phyloP scores from a whole-genome alignment of 164 flowering plant species.

The Piper longum region DNA sequence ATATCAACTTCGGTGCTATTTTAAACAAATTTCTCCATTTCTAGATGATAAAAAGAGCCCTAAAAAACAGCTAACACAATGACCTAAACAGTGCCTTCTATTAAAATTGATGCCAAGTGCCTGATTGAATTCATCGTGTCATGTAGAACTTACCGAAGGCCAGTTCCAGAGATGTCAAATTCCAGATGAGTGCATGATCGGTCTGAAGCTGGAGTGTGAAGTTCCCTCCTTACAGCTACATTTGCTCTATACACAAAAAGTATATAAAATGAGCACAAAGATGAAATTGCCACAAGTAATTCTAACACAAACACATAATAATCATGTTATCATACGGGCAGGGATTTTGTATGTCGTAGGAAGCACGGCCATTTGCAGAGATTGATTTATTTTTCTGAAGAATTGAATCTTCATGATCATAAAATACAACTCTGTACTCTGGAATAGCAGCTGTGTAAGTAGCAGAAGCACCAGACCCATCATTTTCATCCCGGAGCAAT shows the following conservation, averaged over 20 bases:
- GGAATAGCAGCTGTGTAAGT: constrained; percentile 84
- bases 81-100: constrained; percentile 29
- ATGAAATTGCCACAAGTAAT: not conserved
- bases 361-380: constrained; percentile 62
- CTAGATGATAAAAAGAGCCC: constrained; percentile 27
- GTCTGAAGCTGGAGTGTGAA: constrained; percentile 75
- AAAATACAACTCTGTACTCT: constrained; percentile 75
- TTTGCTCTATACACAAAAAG: constrained; percentile 31
- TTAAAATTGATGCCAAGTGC: too few species aligned
- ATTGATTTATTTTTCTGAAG: constrained; percentile 30
- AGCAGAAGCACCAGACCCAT: constrained; percentile 44
- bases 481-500: constrained; percentile 75
- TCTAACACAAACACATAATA: not conserved
- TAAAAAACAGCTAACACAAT: constrained; percentile 60
- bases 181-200: constrained; percentile 96
- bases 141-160: constrained; percentile 52
- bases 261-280: not conserved
- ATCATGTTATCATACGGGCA: constrained; percentile 39
- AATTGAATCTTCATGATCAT: constrained; percentile 36
- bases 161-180: constrained; percentile 78
- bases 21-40: too few species aligned
- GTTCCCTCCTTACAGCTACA: constrained; percentile 77
- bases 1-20: too few species aligned
- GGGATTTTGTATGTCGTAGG: constrained; percentile 85
- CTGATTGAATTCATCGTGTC: constrained; percentile 19